A percentile compares a stretch with the other conserved stretches of the same genome.
phyloP scores from a whole-genome alignment of 140 eudicot species.

The Erigeron philadelphicus region DNA sequence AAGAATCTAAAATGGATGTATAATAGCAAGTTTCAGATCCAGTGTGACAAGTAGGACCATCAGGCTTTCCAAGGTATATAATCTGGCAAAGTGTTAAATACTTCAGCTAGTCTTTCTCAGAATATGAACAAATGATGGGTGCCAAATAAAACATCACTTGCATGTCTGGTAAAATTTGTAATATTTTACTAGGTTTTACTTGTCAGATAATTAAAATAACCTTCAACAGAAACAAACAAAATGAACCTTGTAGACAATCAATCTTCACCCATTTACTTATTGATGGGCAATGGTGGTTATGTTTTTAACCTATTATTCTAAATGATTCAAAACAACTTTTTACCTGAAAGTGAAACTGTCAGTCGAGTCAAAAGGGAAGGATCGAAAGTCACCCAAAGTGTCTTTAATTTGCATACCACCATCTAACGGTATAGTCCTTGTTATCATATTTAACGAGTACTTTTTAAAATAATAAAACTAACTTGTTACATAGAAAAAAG shows the following conservation, averaged over 20 bases:
- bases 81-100: constrained; percentile 31
- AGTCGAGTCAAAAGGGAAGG: background rate
- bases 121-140: background rate
- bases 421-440: background rate
- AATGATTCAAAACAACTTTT: background rate
- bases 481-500: background rate
- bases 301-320: background rate
- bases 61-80: constrained; percentile 69
- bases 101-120: background rate
- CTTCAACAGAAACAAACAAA: too few relatives aligned
- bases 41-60: constrained; percentile 75
- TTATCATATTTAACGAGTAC: background rate
- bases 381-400: background rate
- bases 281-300: background rate
- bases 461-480: background rate
- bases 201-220: too few relatives aligned
- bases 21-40: constrained; percentile 91
- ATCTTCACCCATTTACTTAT: background rate
- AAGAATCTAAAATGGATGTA: constrained; percentile 45
- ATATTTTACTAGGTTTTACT: too few relatives aligned
- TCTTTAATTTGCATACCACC: background rate
- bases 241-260: background rate
- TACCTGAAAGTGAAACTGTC: background rate
- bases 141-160: background rate
- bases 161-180: too few relatives aligned